These are phyloP conservation scores for Theobroma cacao DNA, from an alignment of 345 rosid genomes.

Conservation along the genomic window DNA sequence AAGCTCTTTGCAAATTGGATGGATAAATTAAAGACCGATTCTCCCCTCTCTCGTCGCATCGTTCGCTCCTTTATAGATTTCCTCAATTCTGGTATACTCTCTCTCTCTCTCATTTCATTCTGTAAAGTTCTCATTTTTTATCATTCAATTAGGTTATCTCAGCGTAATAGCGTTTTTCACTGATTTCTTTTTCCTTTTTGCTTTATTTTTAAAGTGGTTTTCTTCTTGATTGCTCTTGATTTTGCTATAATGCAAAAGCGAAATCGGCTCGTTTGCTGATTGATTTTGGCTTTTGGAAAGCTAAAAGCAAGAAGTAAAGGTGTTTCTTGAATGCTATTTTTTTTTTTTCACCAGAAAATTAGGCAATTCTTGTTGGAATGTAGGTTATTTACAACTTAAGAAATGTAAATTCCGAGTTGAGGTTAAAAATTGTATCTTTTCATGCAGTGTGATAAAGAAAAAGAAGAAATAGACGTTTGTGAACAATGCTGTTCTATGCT, in stretches of 20 bases:
- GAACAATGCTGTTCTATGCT: neutral
- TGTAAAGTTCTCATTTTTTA: neutral
- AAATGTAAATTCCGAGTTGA: neutral
- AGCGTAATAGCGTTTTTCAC: neutral
- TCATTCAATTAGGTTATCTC: neutral
- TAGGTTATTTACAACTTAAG: neutral
- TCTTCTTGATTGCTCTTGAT: neutral
- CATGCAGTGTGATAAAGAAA: neutral
- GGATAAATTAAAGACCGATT: conserved; percentile 59
- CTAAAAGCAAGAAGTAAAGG: neutral
- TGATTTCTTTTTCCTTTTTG: neutral
- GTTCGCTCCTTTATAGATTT: conserved; percentile 72
- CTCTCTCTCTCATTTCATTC: neutral
- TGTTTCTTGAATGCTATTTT: too few species aligned
- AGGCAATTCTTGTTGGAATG: neutral
- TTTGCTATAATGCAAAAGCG: neutral
- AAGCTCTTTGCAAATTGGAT: conserved; percentile 24
- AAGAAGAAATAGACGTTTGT: neutral
- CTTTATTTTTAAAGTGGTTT: neutral
- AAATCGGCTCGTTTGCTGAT: neutral
- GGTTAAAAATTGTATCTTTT: neutral
- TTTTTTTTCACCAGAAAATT: too few species aligned
- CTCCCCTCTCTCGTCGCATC: conserved; percentile 64
- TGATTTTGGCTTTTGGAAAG: neutral
- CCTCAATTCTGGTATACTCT: conserved; percentile 57